phyloP scores from a whole-genome alignment of 257 asterid species.

The Salvia rosmarinus region DNA sequence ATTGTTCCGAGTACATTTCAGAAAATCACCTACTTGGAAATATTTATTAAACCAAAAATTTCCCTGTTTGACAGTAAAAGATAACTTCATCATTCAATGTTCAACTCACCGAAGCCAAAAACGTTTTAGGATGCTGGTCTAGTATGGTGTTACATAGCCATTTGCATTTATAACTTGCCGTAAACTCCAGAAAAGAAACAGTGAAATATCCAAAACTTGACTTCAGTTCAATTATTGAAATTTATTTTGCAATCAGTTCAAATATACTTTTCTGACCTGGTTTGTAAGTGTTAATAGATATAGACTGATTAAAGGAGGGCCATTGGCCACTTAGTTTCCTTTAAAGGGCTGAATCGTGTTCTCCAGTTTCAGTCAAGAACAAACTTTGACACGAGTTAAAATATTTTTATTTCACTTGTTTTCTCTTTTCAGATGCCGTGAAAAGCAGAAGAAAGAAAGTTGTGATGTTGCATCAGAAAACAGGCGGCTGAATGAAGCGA shows the following conservation, averaged over 20 bases:
- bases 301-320: constrained; percentile 5
- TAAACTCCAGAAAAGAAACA: neutral
- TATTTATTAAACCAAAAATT: constrained; percentile 5
- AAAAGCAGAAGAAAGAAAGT: constrained; percentile 44
- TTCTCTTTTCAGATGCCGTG: constrained; percentile 42
- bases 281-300: neutral
- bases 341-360: constrained; percentile 6
- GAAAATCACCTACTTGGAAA: constrained; percentile 9
- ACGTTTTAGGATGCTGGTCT: constrained; percentile 13
- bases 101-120: neutral
- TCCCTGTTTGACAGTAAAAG: neutral
- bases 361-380: constrained; percentile 22
- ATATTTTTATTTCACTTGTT: constrained; percentile 15
- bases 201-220: neutral
- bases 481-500: constrained; percentile 35
- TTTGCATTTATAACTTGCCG: constrained; percentile 24
- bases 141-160: constrained; percentile 3
- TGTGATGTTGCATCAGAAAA: constrained; percentile 32
- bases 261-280: constrained; percentile 2
- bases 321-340: neutral
- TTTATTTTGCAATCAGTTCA: neutral
- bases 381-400: constrained; percentile 15
- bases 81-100: constrained; percentile 1
- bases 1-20: neutral
- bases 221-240: neutral